Evolutionary conservation across 176 grass and related monocot species (phyloP).

Genomic region (Bolboschoenus planiculmis): DNA sequence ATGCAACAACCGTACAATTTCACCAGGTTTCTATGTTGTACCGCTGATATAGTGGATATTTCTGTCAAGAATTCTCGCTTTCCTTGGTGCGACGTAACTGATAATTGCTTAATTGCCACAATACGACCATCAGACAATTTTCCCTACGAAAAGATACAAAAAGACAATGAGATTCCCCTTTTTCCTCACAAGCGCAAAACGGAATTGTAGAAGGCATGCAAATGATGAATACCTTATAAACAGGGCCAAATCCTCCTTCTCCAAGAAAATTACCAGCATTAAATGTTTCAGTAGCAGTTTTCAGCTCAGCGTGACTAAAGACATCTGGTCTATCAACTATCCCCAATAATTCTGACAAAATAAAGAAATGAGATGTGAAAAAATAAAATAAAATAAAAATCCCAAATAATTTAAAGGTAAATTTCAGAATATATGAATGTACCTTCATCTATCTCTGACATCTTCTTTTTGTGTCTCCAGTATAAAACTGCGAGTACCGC

Average conservation of each 20-base stretch:
- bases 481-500: conserved; percentile 19
- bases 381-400: neutral
- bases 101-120: conserved; percentile 77
- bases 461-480: conserved; percentile 18
- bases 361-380: neutral
- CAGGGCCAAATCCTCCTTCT: conserved; percentile 80
- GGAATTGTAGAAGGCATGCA: neutral
- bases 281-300: conserved; percentile 61
- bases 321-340: conserved; percentile 49
- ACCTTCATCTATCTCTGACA: conserved; percentile 13
- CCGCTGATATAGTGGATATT: conserved; percentile 72
- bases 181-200: neutral
- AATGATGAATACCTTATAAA: conserved; percentile 49
- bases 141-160: conserved; percentile 42
- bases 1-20: conserved; percentile 70
- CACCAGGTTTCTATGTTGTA: conserved; percentile 69
- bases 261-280: conserved; percentile 60
- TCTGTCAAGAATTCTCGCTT: conserved; percentile 68
- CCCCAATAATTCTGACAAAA: conserved; percentile 42
- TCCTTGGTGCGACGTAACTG: conserved; percentile 63
- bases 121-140: conserved; percentile 59
- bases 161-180: neutral
- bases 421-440: neutral
- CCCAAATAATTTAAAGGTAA: neutral
- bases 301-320: conserved; percentile 62